These are phyloP conservation scores for Aspergillus awamori DNA, from an alignment of 2,329 filamentous ascomycete species.

Conservation along the genomic window DNA sequence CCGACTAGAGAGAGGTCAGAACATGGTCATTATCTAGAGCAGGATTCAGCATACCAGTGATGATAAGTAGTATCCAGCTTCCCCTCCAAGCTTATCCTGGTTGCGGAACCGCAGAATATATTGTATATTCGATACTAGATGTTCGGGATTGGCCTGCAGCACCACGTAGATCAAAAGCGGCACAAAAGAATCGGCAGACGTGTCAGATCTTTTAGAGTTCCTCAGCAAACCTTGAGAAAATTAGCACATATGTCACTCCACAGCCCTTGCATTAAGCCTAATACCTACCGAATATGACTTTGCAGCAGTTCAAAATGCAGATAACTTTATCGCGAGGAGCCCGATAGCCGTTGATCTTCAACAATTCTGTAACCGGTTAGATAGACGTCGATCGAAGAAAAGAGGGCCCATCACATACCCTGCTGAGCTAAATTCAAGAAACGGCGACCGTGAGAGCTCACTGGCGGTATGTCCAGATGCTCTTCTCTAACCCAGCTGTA, in stretches of 20 bases:
- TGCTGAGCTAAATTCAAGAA: conserved; percentile 90
- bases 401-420: conserved; percentile 51
- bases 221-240: conserved; percentile 68
- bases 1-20: conserved; percentile 44
- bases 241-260: neutral
- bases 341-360: conserved; percentile 95
- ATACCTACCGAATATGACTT: conserved; percentile 87
- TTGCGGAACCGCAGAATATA: conserved; percentile 97
- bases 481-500: conserved; percentile 94
- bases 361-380: conserved; percentile 65
- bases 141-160: conserved; percentile 88
- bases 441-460: conserved; percentile 81
- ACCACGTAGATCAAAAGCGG: conserved; percentile 95
- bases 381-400: neutral
- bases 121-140: conserved; percentile 95
- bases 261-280: neutral
- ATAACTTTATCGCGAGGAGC: conserved; percentile 99
- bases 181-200: conserved; percentile 95
- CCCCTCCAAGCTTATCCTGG: conserved; percentile 95
- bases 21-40: neutral
- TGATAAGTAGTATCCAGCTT: conserved; percentile 96
- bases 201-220: conserved; percentile 82
- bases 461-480: conserved; percentile 86
- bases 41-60: conserved; percentile 66
- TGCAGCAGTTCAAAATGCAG: conserved; percentile 97